Evolutionary conservation across 768 basidiomycete species (phyloP).

Genomic region (Myochromella boudieri): DNA sequence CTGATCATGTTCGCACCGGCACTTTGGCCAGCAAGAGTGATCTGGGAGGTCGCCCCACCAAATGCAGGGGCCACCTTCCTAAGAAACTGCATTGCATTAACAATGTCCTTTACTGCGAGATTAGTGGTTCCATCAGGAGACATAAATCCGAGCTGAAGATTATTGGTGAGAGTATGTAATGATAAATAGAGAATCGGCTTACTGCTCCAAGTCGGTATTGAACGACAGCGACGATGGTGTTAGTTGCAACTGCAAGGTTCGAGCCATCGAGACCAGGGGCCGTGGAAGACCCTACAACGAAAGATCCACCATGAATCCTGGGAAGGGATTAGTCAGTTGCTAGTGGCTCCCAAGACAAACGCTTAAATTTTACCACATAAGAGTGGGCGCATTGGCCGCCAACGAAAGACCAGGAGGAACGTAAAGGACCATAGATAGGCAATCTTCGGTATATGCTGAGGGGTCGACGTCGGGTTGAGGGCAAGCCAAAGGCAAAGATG

Average conservation of each 20-base stretch:
- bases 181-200: constrained; percentile 29
- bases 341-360: no score
- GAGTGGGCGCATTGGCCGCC: constrained; percentile 42
- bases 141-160: constrained; percentile 66
- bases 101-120: constrained; percentile 67
- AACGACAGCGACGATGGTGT: constrained; percentile 77
- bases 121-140: constrained; percentile 71
- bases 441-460: constrained; percentile 70
- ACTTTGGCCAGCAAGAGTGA: constrained; percentile 84
- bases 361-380: constrained; percentile 76
- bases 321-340: not conserved
- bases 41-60: constrained; percentile 61
- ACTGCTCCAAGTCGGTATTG: constrained; percentile 86
- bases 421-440: constrained; percentile 77
- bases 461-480: constrained; percentile 57
- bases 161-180: not conserved
- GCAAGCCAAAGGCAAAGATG: constrained; percentile 66
- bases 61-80: constrained; percentile 57
- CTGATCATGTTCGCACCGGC: constrained; percentile 78
- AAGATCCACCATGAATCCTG: constrained; percentile 90
- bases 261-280: constrained; percentile 77
- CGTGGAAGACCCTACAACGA: constrained; percentile 67
- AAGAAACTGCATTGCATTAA: constrained; percentile 66
- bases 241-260: constrained; percentile 64
- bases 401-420: constrained; percentile 46